phyloP scores from a whole-genome alignment of 768 basidiomycete genomes.

The Tremella yokohamensis region DNA sequence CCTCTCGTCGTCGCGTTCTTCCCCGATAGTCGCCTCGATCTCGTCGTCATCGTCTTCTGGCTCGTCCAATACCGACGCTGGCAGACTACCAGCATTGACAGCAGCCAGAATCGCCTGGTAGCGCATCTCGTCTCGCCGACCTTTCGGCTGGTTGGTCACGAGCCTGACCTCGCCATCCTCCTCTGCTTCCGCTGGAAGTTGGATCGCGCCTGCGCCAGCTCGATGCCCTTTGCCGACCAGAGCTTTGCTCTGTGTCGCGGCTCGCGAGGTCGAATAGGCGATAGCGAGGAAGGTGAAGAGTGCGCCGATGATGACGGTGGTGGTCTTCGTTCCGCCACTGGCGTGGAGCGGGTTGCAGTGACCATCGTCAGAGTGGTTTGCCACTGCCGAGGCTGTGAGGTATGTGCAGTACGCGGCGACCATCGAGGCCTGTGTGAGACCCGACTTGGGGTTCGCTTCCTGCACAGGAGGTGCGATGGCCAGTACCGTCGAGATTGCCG shows the following conservation, averaged over 20 bases:
- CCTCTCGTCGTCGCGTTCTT: slow-evolving; percentile 85
- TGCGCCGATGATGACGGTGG: slow-evolving; percentile 83
- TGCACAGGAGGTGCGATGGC: slow-evolving; percentile 83
- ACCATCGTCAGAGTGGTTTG: slow-evolving; percentile 73
- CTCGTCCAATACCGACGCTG: slow-evolving; percentile 80
- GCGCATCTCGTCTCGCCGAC: slow-evolving; percentile 75
- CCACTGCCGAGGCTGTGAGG: slow-evolving; percentile 86
- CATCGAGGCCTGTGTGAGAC: slow-evolving; percentile 91
- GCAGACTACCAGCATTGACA: slow-evolving; percentile 92
- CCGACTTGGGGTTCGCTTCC: slow-evolving; percentile 87
- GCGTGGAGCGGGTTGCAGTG: slow-evolving; percentile 82
- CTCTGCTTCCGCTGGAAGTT: slow-evolving; percentile 60
- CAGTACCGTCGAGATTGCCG: slow-evolving; percentile 71
- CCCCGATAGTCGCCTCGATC: slow-evolving; percentile 57
- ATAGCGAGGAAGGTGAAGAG: slow-evolving; percentile 97
- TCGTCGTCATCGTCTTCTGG: slow-evolving; percentile 66
- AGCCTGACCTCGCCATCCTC: slow-evolving; percentile 58
- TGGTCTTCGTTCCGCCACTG: slow-evolving; percentile 66
- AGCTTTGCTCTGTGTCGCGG: slow-evolving; percentile 91
- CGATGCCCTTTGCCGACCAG: slow-evolving; percentile 67
- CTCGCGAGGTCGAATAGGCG: slow-evolving; percentile 92
- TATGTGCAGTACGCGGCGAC: slow-evolving; percentile 98
- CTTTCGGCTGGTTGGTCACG: slow-evolving; percentile 74
- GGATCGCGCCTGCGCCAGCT: slow-evolving; percentile 59
- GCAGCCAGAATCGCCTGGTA: slow-evolving; percentile 94